Base-by-base conservation (phyloP, 1,284 basidiomycete species). In the Grifola frondosa region DNA sequence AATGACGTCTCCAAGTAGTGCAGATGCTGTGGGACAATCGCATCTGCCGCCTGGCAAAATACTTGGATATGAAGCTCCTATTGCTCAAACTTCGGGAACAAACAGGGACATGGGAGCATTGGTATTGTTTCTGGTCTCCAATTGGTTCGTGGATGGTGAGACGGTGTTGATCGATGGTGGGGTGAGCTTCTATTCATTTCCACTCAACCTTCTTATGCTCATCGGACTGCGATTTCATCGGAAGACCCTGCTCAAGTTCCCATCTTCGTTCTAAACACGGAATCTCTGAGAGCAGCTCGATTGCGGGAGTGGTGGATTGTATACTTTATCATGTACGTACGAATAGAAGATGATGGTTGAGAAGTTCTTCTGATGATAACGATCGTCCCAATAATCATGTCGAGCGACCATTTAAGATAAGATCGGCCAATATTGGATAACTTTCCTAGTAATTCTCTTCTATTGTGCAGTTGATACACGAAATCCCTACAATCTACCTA, bases 131-230 rank as follows among this genome's bases (percentile, higher is more conserved):
- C 53, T 76, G 6, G 63, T 73, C 10, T 63, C 66, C 2, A 75
- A 76, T 50, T 69, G 68, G 66, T 75, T 65, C 47, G 66, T 76
- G 25, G 74, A 73, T 46, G 62, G 73, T 1, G 71, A 74, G 54
- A 75, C 72, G n/a, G 70, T 75, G 4, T 49, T 74, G 17, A 72
- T 75, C 39, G 72, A 74, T 44, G 73, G 72, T 26, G 72, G 71
- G 5, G 70, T 74, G 57, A 55, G 70, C 66, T n/a, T 19, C 31
- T 24, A 44, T 15, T 29, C n/a, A n/a, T n/a, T 36, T 26, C 44
- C 12, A 33, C 20, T 31, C 22, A 28, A 29, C 1, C 22, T 29
- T 6, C 20, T 23, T 25, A 3, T 2, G 9, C 22, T 8, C 20
- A 24, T 36, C 21, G 37, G 3, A 41, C 23, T 38, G 1, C 28